Conservation (phyloP, 179 eudicot genomes). For the Patellifolia procumbens region DNA sequence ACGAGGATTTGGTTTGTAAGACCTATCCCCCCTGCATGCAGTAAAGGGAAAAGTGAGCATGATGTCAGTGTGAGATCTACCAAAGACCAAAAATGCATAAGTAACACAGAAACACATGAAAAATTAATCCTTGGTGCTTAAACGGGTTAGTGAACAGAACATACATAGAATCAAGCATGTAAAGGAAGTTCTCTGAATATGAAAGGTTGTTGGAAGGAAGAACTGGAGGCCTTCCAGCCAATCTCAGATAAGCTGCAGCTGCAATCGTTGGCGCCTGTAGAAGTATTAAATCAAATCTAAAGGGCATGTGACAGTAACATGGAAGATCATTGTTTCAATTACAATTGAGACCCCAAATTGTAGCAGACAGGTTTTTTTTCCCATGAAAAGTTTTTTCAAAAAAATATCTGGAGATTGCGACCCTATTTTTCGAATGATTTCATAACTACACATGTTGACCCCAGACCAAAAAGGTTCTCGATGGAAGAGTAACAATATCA, state of each 20-base stretch:
- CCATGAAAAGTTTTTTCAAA: too few species aligned
- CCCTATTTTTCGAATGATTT: neutral
- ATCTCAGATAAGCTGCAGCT: conserved; percentile 93
- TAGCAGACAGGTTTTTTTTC: neutral
- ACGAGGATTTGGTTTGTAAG: conserved; percentile 76
- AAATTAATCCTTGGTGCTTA: neutral
- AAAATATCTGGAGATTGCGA: neutral
- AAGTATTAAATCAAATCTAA: conserved; percentile 6
- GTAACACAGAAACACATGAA: conserved; percentile 1
- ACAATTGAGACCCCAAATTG: neutral
- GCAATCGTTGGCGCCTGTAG: conserved; percentile 94
- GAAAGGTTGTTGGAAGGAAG: conserved; percentile 95
- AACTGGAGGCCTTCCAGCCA: conserved; percentile 97
- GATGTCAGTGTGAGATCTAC: neutral
- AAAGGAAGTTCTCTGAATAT: conserved; percentile 92
- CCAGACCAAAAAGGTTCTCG: neutral
- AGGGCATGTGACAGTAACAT: neutral
- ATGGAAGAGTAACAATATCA: neutral
- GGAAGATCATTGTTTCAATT: neutral
- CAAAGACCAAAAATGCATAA: conserved; percentile 8
- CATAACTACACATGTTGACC: neutral
- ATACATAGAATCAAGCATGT: conserved; percentile 98
- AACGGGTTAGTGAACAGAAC: conserved; percentile 28
- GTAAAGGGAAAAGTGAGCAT: neutral
- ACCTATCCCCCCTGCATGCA: conserved; percentile 69